These are phyloP conservation scores for Selaginella moellendorffii DNA, from an alignment of 75 land plant species.

Conservation along the genomic window DNA sequence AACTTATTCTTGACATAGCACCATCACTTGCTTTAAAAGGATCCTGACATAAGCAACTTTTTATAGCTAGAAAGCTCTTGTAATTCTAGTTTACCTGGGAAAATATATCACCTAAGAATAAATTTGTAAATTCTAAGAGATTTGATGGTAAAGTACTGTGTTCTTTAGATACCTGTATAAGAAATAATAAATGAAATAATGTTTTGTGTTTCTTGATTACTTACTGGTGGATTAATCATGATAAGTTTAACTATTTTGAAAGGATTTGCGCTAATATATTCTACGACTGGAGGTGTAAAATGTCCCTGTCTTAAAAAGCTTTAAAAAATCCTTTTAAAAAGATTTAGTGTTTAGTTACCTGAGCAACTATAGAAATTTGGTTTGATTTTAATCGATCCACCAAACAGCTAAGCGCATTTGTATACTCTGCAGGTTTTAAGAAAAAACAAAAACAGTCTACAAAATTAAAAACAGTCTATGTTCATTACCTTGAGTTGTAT, in stretches of 20 bases:
- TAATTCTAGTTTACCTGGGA: slow-evolving; percentile 40
- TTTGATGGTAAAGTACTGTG: slow-evolving; percentile 66
- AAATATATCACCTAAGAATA: slow-evolving; percentile 78
- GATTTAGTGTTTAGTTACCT: too few species aligned
- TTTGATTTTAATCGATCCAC: slow-evolving; percentile 32
- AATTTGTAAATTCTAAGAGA: slow-evolving; percentile 58
- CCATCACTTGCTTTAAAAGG: slow-evolving; percentile 88
- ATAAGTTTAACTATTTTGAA: slow-evolving; percentile 51
- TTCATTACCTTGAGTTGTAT: slow-evolving; percentile 52
- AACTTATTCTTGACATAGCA: slow-evolving; percentile 64
- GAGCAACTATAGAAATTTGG: slow-evolving; percentile 55
- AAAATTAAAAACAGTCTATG: not conserved
- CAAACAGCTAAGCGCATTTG: slow-evolving; percentile 43
- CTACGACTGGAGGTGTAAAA: slow-evolving; percentile 69
- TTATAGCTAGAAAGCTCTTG: not conserved
- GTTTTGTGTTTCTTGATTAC: too few species aligned
- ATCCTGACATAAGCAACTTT: slow-evolving; percentile 36
- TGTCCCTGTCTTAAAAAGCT: too few species aligned
- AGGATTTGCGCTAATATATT: slow-evolving; percentile 48
- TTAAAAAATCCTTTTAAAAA: too few species aligned
- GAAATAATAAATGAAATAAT: not conserved
- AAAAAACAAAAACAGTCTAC: not conserved
- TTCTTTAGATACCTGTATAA: slow-evolving; percentile 43
- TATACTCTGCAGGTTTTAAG: slow-evolving; percentile 42
- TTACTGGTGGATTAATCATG: slow-evolving; percentile 83